Percentiles rank a stretch among this genome's conserved stretches.
Evolutionary conservation across 2,329 filamentous ascomycete species (phyloP).

Genomic region (Aspergillus clavatus): DNA sequence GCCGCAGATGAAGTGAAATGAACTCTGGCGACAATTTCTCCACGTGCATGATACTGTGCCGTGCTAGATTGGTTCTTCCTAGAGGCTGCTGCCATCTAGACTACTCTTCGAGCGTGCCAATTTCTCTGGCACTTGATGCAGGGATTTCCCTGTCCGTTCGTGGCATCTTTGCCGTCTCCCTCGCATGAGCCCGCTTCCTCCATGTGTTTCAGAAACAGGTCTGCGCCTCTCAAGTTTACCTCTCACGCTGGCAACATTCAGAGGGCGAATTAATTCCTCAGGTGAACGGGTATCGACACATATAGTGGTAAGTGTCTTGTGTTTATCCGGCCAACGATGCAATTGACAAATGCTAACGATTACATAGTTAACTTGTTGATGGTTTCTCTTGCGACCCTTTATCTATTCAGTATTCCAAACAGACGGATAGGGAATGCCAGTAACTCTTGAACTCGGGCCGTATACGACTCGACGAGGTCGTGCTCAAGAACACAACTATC

Average conservation of each 20-base stretch:
- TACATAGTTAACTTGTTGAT: not conserved
- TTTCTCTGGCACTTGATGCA: slow-evolving; percentile 4
- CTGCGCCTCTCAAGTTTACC: not conserved
- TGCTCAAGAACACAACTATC: not conserved
- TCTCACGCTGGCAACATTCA: not conserved
- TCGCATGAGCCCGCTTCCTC: not conserved
- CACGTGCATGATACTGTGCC: slow-evolving; percentile 6
- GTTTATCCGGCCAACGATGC: not conserved
- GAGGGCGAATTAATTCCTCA: not conserved
- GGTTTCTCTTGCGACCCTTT: not conserved
- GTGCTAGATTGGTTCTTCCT: slow-evolving; percentile 3
- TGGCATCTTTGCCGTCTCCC: not conserved
- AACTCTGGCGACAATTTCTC: slow-evolving; percentile 7
- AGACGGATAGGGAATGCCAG: not conserved
- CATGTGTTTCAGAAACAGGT: not conserved
- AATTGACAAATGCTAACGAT: not conserved
- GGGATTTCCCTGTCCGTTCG: not conserved
- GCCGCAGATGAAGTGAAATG: slow-evolving; percentile 48
- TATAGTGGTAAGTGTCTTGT: not conserved
- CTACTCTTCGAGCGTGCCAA: slow-evolving; percentile 4
- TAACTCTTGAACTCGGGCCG: not conserved
- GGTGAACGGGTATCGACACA: not conserved
- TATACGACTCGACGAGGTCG: not conserved
- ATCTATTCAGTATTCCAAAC: not conserved
- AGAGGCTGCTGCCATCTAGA: slow-evolving; percentile 3